Conservation (phyloP, 2,329 filamentous ascomycete genomes). For the Acarospora socialis region DNA sequence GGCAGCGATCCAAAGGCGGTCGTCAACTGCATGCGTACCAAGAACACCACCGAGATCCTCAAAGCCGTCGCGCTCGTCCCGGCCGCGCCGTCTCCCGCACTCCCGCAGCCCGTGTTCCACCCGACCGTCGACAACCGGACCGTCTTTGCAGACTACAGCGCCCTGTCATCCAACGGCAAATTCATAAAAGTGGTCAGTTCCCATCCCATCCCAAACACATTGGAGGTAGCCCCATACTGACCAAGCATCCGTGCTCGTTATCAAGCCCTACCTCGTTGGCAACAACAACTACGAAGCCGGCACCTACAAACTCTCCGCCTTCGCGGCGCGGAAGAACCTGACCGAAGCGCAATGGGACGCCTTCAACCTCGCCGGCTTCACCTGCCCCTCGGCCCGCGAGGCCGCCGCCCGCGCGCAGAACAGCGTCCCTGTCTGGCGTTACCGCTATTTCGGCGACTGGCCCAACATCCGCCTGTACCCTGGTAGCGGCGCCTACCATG, state of each 20-base stretch:
- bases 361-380: conserved; percentile 15
- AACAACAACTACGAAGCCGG: conserved; percentile 18
- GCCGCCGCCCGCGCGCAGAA: conserved; percentile 10
- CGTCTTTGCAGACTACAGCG: conserved; percentile 30
- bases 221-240: too few relatives aligned
- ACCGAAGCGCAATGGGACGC: conserved; percentile 11
- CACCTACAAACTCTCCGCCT: conserved; percentile 15
- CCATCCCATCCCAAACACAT: too few relatives aligned
- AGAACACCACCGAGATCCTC: conserved; percentile 4
- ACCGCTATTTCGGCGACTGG: conserved; percentile 19
- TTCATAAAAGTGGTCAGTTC: conserved; percentile 1
- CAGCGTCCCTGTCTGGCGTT: conserved; percentile 18
- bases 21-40: conserved; percentile 9
- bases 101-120: conserved; percentile 24
- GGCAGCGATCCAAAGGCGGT: conserved; percentile 2
- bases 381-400: conserved; percentile 15
- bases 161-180: conserved; percentile 1
- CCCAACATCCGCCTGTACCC: conserved; percentile 16
- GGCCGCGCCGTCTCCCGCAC: conserved; percentile 5
- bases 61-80: conserved; percentile 7
- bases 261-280: conserved; percentile 27
- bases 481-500: conserved; percentile 15
- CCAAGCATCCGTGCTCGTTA: too few relatives aligned
- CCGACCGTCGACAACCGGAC: conserved; percentile 27
- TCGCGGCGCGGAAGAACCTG: conserved; percentile 9